Evolutionary conservation across 2,329 filamentous ascomycete species (phyloP).

Genomic region (Fusarium denticulatum): DNA sequence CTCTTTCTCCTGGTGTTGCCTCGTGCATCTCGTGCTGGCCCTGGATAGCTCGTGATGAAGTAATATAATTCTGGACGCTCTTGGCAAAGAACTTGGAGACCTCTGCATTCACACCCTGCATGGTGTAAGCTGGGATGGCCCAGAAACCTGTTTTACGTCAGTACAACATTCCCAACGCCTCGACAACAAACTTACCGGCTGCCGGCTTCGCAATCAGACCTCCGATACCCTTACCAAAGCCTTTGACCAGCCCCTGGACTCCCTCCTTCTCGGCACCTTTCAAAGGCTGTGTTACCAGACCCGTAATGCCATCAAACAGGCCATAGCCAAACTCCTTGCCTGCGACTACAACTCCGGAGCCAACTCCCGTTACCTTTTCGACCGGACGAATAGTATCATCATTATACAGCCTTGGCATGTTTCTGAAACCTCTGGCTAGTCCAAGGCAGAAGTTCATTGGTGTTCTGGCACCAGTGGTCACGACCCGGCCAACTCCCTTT

Average conservation of each 20-base stretch:
- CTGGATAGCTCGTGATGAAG: constrained; percentile 79
- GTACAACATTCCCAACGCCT: background rate
- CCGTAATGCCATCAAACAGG: constrained; percentile 83
- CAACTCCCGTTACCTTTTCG: constrained; percentile 81
- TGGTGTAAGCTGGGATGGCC: constrained; percentile 81
- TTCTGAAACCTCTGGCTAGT: constrained; percentile 86
- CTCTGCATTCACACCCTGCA: constrained; percentile 84
- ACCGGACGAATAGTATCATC: constrained; percentile 82
- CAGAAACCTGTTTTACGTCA: constrained; percentile 59
- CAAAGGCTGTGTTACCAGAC: constrained; percentile 80
- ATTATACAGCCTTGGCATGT: constrained; percentile 85
- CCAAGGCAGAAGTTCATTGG: constrained; percentile 88
- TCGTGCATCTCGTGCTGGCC: constrained; percentile 72
- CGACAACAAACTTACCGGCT: constrained; percentile 64
- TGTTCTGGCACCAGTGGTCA: constrained; percentile 78
- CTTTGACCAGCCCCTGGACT: constrained; percentile 74
- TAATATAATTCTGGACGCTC: constrained; percentile 81
- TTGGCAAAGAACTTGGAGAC: constrained; percentile 75
- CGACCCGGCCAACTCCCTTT: constrained; percentile 75
- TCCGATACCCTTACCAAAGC: constrained; percentile 83
- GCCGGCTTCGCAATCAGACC: constrained; percentile 85
- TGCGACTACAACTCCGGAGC: constrained; percentile 80
- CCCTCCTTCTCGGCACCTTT: constrained; percentile 64
- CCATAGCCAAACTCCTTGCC: constrained; percentile 81
- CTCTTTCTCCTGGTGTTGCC: constrained; percentile 66